Percentiles rank a stretch among this genome's conserved stretches.
These are phyloP conservation scores for Aspergillus haitiensis DNA, from an alignment of 495 filamentous ascomycete genomes.

Conservation along the genomic window DNA sequence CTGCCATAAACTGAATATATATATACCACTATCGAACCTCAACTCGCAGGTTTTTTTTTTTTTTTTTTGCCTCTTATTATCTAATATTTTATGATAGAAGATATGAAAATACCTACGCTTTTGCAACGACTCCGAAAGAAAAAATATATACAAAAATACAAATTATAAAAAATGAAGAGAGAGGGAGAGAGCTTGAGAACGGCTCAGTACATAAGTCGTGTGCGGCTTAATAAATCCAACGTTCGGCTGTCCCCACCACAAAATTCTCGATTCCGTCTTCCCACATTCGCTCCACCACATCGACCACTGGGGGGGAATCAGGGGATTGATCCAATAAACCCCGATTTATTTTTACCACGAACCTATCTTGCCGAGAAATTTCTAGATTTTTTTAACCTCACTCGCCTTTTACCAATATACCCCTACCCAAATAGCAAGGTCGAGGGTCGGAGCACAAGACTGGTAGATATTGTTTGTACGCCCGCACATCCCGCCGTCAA, in stretches of 20 bases:
- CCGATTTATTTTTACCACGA: constrained; percentile 10
- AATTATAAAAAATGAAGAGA: background rate
- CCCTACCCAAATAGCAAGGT: background rate
- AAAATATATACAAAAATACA: background rate
- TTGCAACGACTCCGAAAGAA: too few relatives aligned
- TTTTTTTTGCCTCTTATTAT: too few relatives aligned
- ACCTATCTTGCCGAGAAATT: constrained; percentile 16
- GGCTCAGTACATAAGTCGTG: background rate
- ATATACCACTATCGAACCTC: too few relatives aligned
- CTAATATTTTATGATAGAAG: too few relatives aligned
- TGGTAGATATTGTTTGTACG: constrained; percentile 19
- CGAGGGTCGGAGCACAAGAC: constrained; percentile 9
- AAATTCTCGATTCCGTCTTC: constrained; percentile 16
- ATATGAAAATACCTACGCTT: too few relatives aligned
- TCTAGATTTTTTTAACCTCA: constrained; percentile 10
- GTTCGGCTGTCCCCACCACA: constrained; percentile 22
- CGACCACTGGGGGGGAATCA: constrained; percentile 17
- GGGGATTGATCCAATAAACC: constrained; percentile 16
- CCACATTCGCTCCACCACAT: constrained; percentile 18
- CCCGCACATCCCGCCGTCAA: constrained; percentile 19
- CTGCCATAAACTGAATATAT: background rate
- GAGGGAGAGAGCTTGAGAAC: too few relatives aligned
- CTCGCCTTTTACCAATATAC: constrained; percentile 6
- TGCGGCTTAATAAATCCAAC: constrained; percentile 20
- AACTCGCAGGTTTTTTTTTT: too few relatives aligned